Base-by-base conservation (phyloP, 2,329 filamentous ascomycete genomes). In the Samsoniella hepiali region DNA sequence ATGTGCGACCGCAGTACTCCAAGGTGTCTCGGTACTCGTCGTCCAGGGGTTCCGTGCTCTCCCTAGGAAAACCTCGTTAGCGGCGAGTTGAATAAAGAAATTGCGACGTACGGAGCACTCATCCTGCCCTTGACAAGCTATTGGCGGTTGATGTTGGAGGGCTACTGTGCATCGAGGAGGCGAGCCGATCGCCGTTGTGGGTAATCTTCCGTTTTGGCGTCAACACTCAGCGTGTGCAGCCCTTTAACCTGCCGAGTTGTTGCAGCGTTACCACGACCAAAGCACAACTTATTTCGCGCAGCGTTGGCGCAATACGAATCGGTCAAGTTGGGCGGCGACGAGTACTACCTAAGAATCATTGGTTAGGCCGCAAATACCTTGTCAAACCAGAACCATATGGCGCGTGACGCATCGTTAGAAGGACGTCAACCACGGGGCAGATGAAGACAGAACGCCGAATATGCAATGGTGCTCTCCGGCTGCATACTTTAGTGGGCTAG, bases 1-100 rank as follows among this genome's bases (percentile, higher is more conserved):
- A 92, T 54, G 82, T 80, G 71, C 90, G 82, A 65, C 86, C 86
- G 72, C 88, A 79, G 67, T 88, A 78, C 17, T 79, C 78, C 64
- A 89, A 75, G 5, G 84, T 87, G 69, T 88, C 82, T 67, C 84
- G 77, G 70, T 84, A 85, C 51, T 76, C 76, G 62, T 82, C 81
- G 73, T 89, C 86, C 68, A 90, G 76, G 67, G 80, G 78, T 64
- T 77, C 79, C 57, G 78, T 84, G 67, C 77, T 77, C 68, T 80
- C 78, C 67, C 82, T 85, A 70, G 34, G 10, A n/a, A 47, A 13
- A 32, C 9, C 15, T 49, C 10, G 22, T 63, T 36, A 58, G 60
- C 42, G 5, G 4, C 5, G 6, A 27, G 9, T 38, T 29, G 15
- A 31, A 42, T 15, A 40, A 27, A 56, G 13, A n/a, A 38, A 9